Conservation (phyloP, 2,329 filamentous ascomycete species). For the Alternaria ethzedia region DNA sequence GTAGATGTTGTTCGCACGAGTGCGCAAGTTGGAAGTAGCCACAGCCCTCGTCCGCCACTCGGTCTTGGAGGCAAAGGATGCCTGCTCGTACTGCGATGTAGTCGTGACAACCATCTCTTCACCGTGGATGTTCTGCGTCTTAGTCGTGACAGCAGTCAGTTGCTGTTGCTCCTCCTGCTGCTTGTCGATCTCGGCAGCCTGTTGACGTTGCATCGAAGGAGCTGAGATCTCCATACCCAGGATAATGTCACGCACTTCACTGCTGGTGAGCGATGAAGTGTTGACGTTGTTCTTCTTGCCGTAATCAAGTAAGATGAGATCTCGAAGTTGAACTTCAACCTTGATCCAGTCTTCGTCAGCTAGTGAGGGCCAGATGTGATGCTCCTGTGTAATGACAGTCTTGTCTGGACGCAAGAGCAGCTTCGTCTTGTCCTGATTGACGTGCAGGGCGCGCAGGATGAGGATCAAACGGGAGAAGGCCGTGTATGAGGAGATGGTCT, state of each 20-base stretch:
- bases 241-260: conserved; percentile 97
- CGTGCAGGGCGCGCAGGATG: conserved; percentile 91
- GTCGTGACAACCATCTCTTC: conserved; percentile 99
- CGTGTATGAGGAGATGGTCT: conserved; percentile 97
- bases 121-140: conserved; percentile 95
- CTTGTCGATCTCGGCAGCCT: conserved; percentile 98
- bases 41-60: conserved; percentile 98
- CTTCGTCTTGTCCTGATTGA: conserved; percentile 99
- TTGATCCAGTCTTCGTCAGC: conserved; percentile 99
- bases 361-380: conserved; percentile 97
- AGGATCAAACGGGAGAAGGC: conserved; percentile 95
- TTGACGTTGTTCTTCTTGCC: conserved; percentile 99
- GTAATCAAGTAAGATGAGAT: conserved; percentile 97
- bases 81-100: conserved; percentile 96
- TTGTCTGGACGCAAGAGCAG: conserved; percentile 93
- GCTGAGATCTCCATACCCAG: conserved; percentile 99
- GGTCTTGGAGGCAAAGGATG: conserved; percentile 97
- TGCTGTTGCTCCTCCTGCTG: conserved; percentile 97
- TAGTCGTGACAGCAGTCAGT: conserved; percentile 94
- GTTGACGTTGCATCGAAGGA: conserved; percentile 96
- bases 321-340: conserved; percentile 94
- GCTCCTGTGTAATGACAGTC: conserved; percentile 96
- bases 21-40: conserved; percentile 92
- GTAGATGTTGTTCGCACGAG: conserved; percentile 96
- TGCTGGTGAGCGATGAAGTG: conserved; percentile 92